Percentiles rank a stretch among this genome's conserved stretches.
These are phyloP conservation scores for Pseudoscleropodium purum DNA, from an alignment of 225 moss, liverwort and hornwort species.

Conservation along the genomic window DNA sequence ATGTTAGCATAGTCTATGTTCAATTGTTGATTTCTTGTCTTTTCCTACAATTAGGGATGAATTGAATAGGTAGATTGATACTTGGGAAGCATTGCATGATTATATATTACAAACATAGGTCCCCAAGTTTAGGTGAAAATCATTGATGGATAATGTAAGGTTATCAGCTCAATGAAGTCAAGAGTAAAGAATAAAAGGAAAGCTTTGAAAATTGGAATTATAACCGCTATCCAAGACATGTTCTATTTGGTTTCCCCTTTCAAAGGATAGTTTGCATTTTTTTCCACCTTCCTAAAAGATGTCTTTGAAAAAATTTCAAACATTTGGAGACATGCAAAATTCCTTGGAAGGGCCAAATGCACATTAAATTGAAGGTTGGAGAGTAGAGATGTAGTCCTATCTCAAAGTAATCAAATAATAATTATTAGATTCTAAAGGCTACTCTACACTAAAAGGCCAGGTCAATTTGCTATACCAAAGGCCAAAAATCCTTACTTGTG, in stretches of 20 bases:
- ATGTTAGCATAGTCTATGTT: fast-evolving
- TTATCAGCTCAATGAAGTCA: neutral
- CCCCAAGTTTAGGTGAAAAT: neutral
- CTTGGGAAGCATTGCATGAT: neutral
- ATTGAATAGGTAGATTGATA: neutral
- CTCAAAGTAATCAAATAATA: neutral
- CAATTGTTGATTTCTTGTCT: too few species aligned
- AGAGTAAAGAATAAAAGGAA: neutral
- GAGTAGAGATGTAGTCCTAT: neutral
- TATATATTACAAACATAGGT: neutral
- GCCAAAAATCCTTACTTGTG: too few species aligned
- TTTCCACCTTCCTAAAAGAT: neutral
- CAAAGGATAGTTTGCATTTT: too few species aligned
- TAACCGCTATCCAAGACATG: neutral
- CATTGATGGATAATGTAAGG: neutral
- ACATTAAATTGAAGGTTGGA: neutral
- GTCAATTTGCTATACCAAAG: too few species aligned
- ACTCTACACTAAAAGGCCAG: too few species aligned
- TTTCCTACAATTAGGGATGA: too few species aligned
- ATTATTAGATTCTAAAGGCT: neutral
- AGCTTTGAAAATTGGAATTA: neutral
- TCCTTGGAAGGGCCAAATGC: neutral
- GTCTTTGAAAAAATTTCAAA: neutral
- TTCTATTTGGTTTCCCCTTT: neutral
- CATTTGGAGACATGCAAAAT: neutral